Evolutionary conservation across 1,139 yeast species (phyloP).

Genomic region (Taphrina wiesneri): DNA sequence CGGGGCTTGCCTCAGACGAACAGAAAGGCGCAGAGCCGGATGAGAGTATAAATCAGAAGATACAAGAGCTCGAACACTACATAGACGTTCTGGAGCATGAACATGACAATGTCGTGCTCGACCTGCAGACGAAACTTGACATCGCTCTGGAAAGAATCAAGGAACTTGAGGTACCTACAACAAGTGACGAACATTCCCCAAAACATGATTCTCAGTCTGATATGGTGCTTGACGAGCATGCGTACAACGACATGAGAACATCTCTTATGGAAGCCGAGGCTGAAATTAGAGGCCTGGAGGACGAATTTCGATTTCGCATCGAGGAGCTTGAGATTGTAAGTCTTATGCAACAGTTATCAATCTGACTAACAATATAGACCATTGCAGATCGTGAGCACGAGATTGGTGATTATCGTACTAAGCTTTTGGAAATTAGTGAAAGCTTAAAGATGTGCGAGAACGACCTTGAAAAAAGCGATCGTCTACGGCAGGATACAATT

Average conservation of each 20-base stretch:
- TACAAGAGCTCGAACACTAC: conserved; percentile 9
- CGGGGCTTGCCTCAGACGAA: neutral
- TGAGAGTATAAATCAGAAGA: neutral
- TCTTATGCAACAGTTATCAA: neutral
- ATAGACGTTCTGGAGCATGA: conserved; percentile 11
- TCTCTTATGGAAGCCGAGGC: conserved; percentile 13
- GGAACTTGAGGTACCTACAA: neutral
- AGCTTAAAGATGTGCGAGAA: neutral
- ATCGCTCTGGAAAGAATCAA: neutral
- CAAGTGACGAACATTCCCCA: neutral
- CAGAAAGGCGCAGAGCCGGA: neutral
- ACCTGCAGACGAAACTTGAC: neutral
- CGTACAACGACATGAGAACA: neutral
- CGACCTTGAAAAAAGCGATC: conserved; percentile 16
- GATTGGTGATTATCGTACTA: conserved; percentile 4
- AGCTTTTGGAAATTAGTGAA: conserved; percentile 2
- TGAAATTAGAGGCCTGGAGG: conserved; percentile 8
- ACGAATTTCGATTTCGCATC: neutral
- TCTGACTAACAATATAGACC: neutral
- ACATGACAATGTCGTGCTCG: neutral
- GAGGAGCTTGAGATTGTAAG: neutral
- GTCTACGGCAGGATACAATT: conserved; percentile 7
- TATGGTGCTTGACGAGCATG: neutral
- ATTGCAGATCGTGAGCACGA: neutral
- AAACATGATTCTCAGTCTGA: neutral